These are phyloP conservation scores for Cryptosporidium muris DNA, from an alignment of 169 alveolate genomes.

Conservation along the genomic window DNA sequence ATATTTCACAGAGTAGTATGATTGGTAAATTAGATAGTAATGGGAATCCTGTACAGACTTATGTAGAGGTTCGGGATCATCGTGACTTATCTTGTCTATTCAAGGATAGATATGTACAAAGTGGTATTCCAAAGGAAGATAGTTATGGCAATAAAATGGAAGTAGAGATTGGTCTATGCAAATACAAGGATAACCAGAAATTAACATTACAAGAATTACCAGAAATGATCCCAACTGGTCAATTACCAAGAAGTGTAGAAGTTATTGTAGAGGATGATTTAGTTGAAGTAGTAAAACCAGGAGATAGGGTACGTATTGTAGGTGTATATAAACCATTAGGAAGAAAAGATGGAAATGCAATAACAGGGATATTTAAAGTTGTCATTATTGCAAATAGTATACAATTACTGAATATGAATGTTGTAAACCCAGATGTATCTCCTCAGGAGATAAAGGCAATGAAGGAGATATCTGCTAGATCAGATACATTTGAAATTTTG, in stretches of 20 bases:
- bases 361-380: slow-evolving; percentile 90
- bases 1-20: slow-evolving; percentile 77
- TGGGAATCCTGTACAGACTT: slow-evolving; percentile 20
- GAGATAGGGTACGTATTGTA: slow-evolving; percentile 94
- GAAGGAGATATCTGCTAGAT: slow-evolving; percentile 80
- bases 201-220: slow-evolving; percentile 96
- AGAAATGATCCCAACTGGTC: slow-evolving; percentile 97
- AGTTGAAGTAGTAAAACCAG: slow-evolving; percentile 90
- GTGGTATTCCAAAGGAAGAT: slow-evolving; percentile 84
- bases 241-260: slow-evolving; percentile 95
- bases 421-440: slow-evolving; percentile 78
- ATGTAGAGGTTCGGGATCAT: slow-evolving; percentile 74
- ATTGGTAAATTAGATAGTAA: slow-evolving; percentile 74
- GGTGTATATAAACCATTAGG: slow-evolving; percentile 94
- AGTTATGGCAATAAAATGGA: slow-evolving; percentile 83
- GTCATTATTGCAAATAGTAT: slow-evolving; percentile 91
- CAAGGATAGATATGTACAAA: slow-evolving; percentile 69
- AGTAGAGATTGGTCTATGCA: slow-evolving; percentile 93
- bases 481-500: slow-evolving; percentile 88
- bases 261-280: slow-evolving; percentile 93
- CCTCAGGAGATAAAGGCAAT: slow-evolving; percentile 82
- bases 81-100: slow-evolving; percentile 61
- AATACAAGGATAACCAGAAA: slow-evolving; percentile 90
- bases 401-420: slow-evolving; percentile 76
- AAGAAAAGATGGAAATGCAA: slow-evolving; percentile 79